Evolutionary conservation across 805 yeast species (phyloP).

Genomic region (Hanseniaspora pseudoguilliermondii): DNA sequence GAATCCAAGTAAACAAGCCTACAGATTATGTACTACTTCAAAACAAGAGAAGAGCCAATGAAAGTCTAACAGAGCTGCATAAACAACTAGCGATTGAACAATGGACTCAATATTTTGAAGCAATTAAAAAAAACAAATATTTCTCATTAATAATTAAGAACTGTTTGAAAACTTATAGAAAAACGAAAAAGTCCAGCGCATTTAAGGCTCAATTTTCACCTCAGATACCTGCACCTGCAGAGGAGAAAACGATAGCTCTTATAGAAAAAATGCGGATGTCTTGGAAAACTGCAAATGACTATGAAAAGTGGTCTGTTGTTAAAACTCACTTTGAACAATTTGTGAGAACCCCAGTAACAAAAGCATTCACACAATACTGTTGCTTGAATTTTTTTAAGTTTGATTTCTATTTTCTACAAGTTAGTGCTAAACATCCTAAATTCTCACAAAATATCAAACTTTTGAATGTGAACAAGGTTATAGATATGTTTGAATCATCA

Average conservation of each 20-base stretch:
- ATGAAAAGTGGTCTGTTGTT: not conserved
- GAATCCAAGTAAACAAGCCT: not conserved
- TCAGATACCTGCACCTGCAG: too few relatives aligned
- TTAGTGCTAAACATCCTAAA: not conserved
- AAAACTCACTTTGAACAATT: not conserved
- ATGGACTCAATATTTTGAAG: not conserved
- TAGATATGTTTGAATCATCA: not conserved
- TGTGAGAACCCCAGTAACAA: not conserved
- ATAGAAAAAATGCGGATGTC: not conserved
- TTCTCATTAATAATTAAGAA: not conserved
- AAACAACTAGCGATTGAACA: not conserved
- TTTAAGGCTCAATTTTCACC: not conserved
- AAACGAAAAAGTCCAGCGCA: not conserved
- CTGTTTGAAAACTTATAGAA: not conserved
- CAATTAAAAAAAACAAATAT: not conserved
- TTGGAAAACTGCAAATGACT: not conserved
- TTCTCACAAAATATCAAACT: not conserved
- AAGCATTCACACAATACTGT: not conserved
- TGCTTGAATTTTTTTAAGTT: not conserved
- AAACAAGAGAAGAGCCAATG: not conserved
- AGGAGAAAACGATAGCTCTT: not conserved
- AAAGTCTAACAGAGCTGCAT: not conserved
- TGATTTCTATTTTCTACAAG: not conserved
- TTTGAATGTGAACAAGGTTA: not conserved
- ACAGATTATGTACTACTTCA: not conserved